Evolutionary conservation across 768 basidiomycete species (phyloP), one percentile per base, ranked within the genome.

Genomic region (Termitomyces eurrhizus): DNA sequence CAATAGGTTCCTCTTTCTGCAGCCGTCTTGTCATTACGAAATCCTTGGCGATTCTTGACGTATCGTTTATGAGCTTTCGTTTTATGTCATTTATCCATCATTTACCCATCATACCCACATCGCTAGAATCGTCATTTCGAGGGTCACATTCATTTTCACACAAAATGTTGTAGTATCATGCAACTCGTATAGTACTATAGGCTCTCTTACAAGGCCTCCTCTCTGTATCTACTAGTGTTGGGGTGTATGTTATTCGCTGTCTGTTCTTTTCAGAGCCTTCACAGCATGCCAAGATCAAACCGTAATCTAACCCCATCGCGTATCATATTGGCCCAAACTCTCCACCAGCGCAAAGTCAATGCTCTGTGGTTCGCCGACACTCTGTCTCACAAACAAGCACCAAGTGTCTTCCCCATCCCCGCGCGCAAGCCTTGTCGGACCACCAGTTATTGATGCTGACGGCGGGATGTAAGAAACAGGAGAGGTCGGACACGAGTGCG

Each of bases 351-450:
- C 73, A 80, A 83, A 87, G 0, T 59, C 60, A 11, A 68, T 21
- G 26, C 45, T 46, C 62, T 56, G 11, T 1, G 59, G 65, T 18
- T 57, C 59, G 8, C 21, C 54, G 9, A 52, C 58, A 37, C 55
- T 61, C 54, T 64, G 70, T 49, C 71, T 68, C 12, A 82, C 57
- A 49, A 84, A 64, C 42, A 85, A 56, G 64, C 74, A 78, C 71
- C 78, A 77, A 1, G 81, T 82, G 62, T 87, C 84, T 56, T 86
- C 85, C 2, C 80, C 81, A 45, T 85, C 78, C 12, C 55, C 64
- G 32, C 78, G 72, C 3, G 85, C 81, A 4, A 80, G 66, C 42
- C 83, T 74, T 4, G 70, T 57, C 0, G 79, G 77, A 0, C 68
- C 65, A 33, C 75, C 67, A 13, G 54, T 56, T 49, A 48, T 62